These are phyloP conservation scores for Tricholoma matsutake DNA, from an alignment of 768 basidiomycete genomes.

Conservation along the genomic window DNA sequence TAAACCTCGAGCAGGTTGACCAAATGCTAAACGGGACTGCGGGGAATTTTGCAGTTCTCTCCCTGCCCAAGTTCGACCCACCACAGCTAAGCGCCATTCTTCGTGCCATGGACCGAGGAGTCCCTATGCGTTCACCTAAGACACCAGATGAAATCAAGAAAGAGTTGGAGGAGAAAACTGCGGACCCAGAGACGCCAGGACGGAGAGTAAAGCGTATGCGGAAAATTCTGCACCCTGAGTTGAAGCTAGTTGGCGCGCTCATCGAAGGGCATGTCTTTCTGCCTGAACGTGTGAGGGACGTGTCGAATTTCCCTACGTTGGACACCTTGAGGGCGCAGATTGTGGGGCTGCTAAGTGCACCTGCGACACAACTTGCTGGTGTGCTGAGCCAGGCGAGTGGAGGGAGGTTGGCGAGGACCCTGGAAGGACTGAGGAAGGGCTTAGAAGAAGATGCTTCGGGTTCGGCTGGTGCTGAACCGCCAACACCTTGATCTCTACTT, in stretches of 20 bases:
- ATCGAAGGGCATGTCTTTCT: constrained; percentile 74
- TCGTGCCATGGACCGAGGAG: constrained; percentile 60
- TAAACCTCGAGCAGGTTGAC: constrained; percentile 46
- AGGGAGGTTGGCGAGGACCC: constrained; percentile 62
- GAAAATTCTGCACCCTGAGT: constrained; percentile 56
- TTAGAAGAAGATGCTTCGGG: constrained; percentile 23
- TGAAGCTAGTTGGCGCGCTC: constrained; percentile 74
- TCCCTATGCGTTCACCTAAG: constrained; percentile 56
- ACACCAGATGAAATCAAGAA: constrained; percentile 50
- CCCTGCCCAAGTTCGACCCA: constrained; percentile 65
- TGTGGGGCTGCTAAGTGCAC: constrained; percentile 77
- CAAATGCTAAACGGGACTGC: constrained; percentile 53
- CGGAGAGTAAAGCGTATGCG: constrained; percentile 60
- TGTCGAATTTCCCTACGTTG: constrained; percentile 74
- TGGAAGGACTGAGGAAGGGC: constrained; percentile 68
- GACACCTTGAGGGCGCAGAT: constrained; percentile 79
- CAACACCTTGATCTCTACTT: constrained; percentile 11
- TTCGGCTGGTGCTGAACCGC: constrained; percentile 9
- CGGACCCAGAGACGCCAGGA: constrained; percentile 67
- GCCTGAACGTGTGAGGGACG: constrained; percentile 52
- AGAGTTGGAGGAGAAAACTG: constrained; percentile 51
- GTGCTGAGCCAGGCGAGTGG: constrained; percentile 68
- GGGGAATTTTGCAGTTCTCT: constrained; percentile 65
- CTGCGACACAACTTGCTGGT: constrained; percentile 69
- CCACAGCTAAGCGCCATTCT: constrained; percentile 68